Evolutionary conservation across 805 yeast genomes (phyloP).

Genomic region (Wickerhamomyces kurtzmanii): DNA sequence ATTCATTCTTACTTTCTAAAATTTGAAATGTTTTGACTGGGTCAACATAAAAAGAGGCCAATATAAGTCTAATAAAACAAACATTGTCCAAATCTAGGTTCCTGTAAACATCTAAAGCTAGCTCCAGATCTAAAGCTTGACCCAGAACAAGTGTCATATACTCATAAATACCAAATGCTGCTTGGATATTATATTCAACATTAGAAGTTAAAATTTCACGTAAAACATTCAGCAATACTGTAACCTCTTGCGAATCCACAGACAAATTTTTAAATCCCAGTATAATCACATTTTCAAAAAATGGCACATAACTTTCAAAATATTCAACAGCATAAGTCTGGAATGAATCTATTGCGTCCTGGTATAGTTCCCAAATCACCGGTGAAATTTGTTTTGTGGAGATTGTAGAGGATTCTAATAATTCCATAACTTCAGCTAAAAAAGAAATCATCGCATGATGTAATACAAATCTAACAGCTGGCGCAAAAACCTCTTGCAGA

Average conservation of each 20-base stretch:
- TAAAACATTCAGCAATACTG: constrained; percentile 6
- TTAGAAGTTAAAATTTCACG: constrained; percentile 10
- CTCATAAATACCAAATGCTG: constrained; percentile 22
- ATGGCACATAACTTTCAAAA: constrained; percentile 45
- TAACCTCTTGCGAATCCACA: constrained; percentile 8
- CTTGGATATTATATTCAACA: constrained; percentile 22
- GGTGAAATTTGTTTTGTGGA: constrained; percentile 39
- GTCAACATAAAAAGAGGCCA: constrained; percentile 56
- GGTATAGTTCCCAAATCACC: constrained; percentile 41
- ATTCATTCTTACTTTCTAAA: constrained; percentile 34
- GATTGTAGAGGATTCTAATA: constrained; percentile 45
- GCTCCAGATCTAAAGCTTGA: constrained; percentile 8
- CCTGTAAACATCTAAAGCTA: constrained; percentile 6
- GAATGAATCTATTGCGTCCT: constrained; percentile 39
- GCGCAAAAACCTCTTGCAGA: constrained; percentile 44
- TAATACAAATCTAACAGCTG: constrained; percentile 50
- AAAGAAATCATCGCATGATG: constrained; percentile 50
- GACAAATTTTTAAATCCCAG: constrained; percentile 31
- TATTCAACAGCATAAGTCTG: constrained; percentile 52
- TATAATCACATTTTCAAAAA: constrained; percentile 43
- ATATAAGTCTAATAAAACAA: constrained; percentile 45
- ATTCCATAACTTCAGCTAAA: constrained; percentile 52
- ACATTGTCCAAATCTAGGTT: constrained; percentile 25
- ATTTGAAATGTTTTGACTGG: constrained; percentile 43
- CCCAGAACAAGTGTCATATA: constrained; percentile 9